A percentile compares a stretch with the other conserved stretches of the same genome.
Evolutionary conservation across 768 basidiomycete genomes (phyloP).

Genomic region (Tylopilus intermedius): DNA sequence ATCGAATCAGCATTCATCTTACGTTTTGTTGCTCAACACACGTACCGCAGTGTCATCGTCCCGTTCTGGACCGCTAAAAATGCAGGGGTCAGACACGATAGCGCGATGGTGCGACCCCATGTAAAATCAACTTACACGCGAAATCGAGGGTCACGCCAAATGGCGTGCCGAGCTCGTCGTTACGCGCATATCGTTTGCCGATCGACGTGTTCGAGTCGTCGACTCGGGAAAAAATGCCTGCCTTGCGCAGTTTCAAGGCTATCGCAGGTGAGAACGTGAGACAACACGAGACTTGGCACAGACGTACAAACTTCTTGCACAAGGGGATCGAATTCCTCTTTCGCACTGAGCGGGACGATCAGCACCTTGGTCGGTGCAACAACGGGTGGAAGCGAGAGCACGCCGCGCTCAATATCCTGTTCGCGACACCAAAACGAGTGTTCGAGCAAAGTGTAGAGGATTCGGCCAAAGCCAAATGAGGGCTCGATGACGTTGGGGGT

Average conservation of each 20-base stretch:
- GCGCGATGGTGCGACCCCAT: too few species aligned
- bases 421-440: slow-evolving; percentile 96
- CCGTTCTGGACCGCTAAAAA: slow-evolving; percentile 76
- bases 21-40: slow-evolving; percentile 4
- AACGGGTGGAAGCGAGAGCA: slow-evolving; percentile 82
- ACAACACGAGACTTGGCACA: not conserved
- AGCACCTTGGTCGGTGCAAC: slow-evolving; percentile 96
- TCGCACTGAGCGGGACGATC: slow-evolving; percentile 89
- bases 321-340: slow-evolving; percentile 77
- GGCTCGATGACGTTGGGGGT: slow-evolving; percentile 98
- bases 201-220: slow-evolving; percentile 95
- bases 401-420: slow-evolving; percentile 81
- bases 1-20: not conserved
- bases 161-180: slow-evolving; percentile 97
- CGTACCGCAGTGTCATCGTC: slow-evolving; percentile 91
- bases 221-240: slow-evolving; percentile 87
- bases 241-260: slow-evolving; percentile 84
- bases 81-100: not conserved
- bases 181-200: slow-evolving; percentile 94
- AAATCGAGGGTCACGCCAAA: slow-evolving; percentile 96
- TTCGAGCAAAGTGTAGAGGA: slow-evolving; percentile 89
- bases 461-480: slow-evolving; percentile 95
- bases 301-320: slow-evolving; percentile 87
- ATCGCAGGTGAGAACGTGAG: slow-evolving; percentile 3
- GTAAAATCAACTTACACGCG: slow-evolving; percentile 48